Evolutionary conservation across 441 rosid species (phyloP), one percentile per base, ranked within the genome.

Genomic region (Adansonia gregorii): DNA sequence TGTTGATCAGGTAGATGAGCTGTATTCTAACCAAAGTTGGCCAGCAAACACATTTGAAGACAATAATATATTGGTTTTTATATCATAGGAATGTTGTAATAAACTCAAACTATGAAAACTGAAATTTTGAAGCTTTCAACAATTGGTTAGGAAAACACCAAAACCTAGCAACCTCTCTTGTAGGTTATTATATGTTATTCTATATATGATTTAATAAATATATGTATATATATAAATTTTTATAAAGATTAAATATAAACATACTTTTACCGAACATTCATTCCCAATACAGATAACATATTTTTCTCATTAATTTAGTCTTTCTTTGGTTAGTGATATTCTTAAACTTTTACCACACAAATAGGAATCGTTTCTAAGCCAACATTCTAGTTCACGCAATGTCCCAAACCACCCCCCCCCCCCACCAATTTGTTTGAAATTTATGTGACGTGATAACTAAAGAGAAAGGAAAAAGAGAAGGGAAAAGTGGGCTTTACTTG

Each of bases 141-240:
- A 67, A 69, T n/a, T 39, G 76, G 72, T 80, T 41, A 75, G n/a
- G 64, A 15, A 74, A 64, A 63, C 78, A 64, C 78, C 79, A 75
- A 75, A 78, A 76, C 76, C 82, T 65, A 55, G 73, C 68, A 8
- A 19, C 10, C 61, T 56, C 7, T 56, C n/a, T 55, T 0, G n/a
- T 55, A 24, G 27, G 27, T 24, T 24, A 24, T 24, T 24, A 24
- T 24, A 24, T 24, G 27, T 24, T 24, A 24, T 24, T 24, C 17
- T 19, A 17, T 17, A n/a, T 19, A 4, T 54, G 17, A 54, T 49
- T 48, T 48, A n/a, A n/a, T n/a, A 54, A n/a, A n/a, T n/a, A n/a
- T n/a, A n/a, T n/a, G n/a, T n/a, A n/a, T n/a, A n/a, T n/a, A n/a
- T n/a, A n/a, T n/a, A n/a, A n/a, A n/a, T n/a, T 24, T 24, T 35